Evolutionary conservation across 495 filamentous ascomycete genomes (phyloP), one percentile per base, ranked within the genome.

Genomic region (Friedmanniomyces simplex): DNA sequence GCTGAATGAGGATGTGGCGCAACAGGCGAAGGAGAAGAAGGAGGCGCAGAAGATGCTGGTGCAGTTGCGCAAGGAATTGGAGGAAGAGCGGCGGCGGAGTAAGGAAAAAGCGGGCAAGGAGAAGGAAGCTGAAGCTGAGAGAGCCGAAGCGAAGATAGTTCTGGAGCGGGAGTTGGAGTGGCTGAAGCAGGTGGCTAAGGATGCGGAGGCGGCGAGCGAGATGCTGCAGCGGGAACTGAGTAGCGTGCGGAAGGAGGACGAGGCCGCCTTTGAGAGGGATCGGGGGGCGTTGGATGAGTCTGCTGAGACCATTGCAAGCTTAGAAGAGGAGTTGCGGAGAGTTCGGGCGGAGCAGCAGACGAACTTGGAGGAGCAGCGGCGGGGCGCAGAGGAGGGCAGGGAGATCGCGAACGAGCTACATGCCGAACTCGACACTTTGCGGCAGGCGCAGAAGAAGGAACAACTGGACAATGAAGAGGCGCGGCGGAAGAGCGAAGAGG

Each of bases 1-100:
- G 47, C 32, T 64, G 21, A 61, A 64, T 30, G 57, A 60, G 3
- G 61, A 64, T 54, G 58, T 60, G 6, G 43, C 20, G 49, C 54
- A 57, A 26, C 57, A 60, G 37, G 43, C 36, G 20, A 48, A 58
- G 48, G 57, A 60, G 50, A 57, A 54, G 58, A 48, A 52, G 36
- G 34, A 60, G 49, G 57, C 53, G 20, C 16, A 52, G 36, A 48
- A 50, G 47, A 37, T 25, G 30, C 48, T 32, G 39, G 61, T 57
- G 22, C 18, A 49, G 34, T 21, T 64, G 28, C 45, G 41, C 37
- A 57, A 54, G 32, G 53, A 60, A 42, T 28, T 60, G 26, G 61
- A 56, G n/a, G 57, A 57, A 14, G 60, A 59, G 52, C 34, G 51
- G 52, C 37, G 51, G 56, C 6, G 1, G 26, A 41, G 16, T 18